Evolutionary conservation across 495 filamentous ascomycete genomes (phyloP).

Genomic region (Usnea hakonensis): DNA sequence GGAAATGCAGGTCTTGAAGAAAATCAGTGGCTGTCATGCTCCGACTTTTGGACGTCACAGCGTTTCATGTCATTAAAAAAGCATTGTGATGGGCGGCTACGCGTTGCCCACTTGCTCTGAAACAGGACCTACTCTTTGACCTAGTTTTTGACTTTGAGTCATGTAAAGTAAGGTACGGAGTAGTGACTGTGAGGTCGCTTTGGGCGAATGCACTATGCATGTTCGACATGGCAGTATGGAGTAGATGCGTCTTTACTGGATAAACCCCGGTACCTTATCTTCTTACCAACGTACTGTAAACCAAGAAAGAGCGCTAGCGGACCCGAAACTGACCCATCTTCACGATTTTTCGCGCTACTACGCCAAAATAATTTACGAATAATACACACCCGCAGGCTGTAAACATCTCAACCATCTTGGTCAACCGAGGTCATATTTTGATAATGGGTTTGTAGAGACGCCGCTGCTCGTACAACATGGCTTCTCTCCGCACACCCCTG

Average conservation of each 20-base stretch:
- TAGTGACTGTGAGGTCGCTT: no score
- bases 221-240: background rate
- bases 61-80: slow-evolving; percentile 2
- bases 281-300: no score
- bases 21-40: background rate
- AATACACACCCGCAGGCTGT: background rate
- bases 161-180: background rate
- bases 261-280: no score
- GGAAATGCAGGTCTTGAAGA: background rate
- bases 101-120: background rate
- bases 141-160: no score
- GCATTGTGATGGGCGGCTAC: slow-evolving; percentile 2
- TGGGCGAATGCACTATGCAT: background rate
- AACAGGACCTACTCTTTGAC: slow-evolving; percentile 1
- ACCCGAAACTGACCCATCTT: background rate
- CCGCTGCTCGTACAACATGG: background rate
- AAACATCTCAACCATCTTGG: background rate
- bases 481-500: slow-evolving; percentile 31
- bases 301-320: background rate
- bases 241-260: background rate
- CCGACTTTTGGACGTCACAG: slow-evolving; percentile 10
- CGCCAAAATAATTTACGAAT: background rate
- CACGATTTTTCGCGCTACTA: background rate
- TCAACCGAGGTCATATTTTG: background rate
- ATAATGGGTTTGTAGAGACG: background rate